phyloP scores from a whole-genome alignment of 208 protist species.

The Acanthamoeba lenticulata region DNA sequence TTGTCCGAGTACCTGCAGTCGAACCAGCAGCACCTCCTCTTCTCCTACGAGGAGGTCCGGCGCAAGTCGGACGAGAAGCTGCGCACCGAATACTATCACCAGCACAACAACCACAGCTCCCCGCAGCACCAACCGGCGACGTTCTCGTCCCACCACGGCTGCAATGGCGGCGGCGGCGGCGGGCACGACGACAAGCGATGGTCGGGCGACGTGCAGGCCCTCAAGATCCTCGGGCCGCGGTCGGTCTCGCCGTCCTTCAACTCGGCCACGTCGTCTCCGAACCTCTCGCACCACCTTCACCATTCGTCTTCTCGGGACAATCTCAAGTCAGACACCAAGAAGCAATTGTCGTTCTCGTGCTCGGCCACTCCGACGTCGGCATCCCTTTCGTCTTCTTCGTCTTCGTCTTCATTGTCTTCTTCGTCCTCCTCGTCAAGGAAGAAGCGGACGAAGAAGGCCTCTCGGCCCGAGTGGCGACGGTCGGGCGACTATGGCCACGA shows the following conservation, averaged over 20 bases:
- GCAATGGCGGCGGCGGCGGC: neutral
- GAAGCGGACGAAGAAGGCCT: neutral
- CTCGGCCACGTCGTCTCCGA: neutral
- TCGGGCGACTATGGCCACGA: neutral
- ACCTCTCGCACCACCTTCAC: neutral
- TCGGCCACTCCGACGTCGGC: no score
- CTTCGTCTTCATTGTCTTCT: no score
- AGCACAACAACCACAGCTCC: neutral
- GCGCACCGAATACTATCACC: neutral
- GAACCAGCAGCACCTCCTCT: slow-evolving; percentile 42
- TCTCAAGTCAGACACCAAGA: neutral
- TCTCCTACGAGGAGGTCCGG: slow-evolving; percentile 6
- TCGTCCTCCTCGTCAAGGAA: neutral
- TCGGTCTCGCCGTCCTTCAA: no score
- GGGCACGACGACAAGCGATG: neutral
- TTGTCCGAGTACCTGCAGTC: slow-evolving; percentile 31
- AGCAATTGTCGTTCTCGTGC: no score
- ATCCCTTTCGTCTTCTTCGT: no score
- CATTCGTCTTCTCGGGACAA: no score
- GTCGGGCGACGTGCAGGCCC: neutral
- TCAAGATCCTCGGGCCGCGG: neutral
- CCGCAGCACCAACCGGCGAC: no score
- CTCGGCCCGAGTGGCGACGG: neutral
- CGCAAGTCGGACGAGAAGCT: slow-evolving; percentile 38
- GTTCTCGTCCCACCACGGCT: no score